Evolutionary conservation across 2,329 filamentous ascomycete genomes (phyloP).

Genomic region (Colletotrichum costaricense): DNA sequence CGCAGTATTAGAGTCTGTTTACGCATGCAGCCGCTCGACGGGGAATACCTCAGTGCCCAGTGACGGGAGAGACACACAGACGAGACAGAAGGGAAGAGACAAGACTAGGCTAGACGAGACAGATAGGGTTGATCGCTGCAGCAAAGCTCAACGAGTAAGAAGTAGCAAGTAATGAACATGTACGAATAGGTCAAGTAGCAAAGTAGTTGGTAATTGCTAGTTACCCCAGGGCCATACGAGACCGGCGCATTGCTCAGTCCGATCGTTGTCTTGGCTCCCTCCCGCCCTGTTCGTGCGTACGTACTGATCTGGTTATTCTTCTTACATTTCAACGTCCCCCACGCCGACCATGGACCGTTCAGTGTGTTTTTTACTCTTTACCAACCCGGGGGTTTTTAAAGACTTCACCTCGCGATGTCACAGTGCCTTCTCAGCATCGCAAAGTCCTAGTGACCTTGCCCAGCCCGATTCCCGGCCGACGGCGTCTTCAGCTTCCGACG

Average conservation of each 20-base stretch:
- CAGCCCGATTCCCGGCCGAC: conserved; percentile 23
- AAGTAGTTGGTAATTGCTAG: neutral
- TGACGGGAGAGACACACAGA: conserved; percentile 7
- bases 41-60: neutral
- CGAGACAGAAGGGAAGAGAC: neutral
- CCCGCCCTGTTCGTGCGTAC: neutral
- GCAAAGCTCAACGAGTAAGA: neutral
- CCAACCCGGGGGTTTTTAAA: neutral
- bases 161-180: neutral
- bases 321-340: neutral
- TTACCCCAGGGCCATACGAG: neutral
- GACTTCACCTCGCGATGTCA: neutral
- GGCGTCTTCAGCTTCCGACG: conserved; percentile 15
- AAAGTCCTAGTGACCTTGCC: neutral
- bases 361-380: no score
- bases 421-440: neutral
- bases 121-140: conserved; percentile 4
- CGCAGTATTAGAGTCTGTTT: neutral
- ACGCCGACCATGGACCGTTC: neutral
- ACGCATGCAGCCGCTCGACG: neutral
- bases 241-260: neutral
- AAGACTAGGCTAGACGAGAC: neutral
- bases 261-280: conserved; percentile 14
- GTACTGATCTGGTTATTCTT: neutral
- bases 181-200: neutral